Conservation (phyloP, 2,329 filamentous ascomycete genomes). For the Colletotrichum navitas region DNA sequence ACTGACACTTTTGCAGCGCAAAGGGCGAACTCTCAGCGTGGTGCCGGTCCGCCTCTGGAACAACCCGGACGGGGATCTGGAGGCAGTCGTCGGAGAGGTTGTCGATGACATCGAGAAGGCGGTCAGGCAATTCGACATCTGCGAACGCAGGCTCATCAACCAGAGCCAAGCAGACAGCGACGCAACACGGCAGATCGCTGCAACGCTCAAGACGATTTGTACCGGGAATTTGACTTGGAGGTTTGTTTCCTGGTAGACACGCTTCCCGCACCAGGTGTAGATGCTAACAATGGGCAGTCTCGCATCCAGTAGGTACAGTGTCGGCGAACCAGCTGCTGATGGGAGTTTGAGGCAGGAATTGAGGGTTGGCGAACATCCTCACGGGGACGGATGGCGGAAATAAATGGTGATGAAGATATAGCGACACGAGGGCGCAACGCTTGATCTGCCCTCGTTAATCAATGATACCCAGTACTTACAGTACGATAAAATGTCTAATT, state of each 20-base stretch:
- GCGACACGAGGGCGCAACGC: conserved; percentile 4
- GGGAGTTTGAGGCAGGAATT: conserved; percentile 31
- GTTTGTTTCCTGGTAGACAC: conserved; percentile 4
- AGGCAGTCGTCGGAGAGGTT: conserved; percentile 22
- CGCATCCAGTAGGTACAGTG: conserved; percentile 23
- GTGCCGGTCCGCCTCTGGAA: conserved; percentile 36
- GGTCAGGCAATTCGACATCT: conserved; percentile 31
- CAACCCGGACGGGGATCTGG: conserved; percentile 10
- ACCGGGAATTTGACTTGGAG: conserved; percentile 41
- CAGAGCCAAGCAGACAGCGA: conserved; percentile 21
- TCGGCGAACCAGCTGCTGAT: conserved; percentile 27
- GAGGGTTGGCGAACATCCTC: background rate
- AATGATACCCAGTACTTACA: conserved; percentile 33
- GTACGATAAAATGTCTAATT: background rate
- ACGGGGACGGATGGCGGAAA: background rate
- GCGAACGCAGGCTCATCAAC: conserved; percentile 27
- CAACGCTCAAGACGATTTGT: conserved; percentile 36
- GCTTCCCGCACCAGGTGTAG: too few species aligned
- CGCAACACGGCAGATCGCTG: conserved; percentile 19
- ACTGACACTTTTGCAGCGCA: conserved; percentile 24
- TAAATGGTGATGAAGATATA: conserved; percentile 1
- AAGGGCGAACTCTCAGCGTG: conserved; percentile 27
- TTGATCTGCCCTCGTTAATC: conserved; percentile 22
- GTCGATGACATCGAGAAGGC: conserved; percentile 33
- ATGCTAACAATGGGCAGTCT: conserved; percentile 30